phyloP scores from a whole-genome alignment of 164 flowering plant species.

The Platanus orientalis region DNA sequence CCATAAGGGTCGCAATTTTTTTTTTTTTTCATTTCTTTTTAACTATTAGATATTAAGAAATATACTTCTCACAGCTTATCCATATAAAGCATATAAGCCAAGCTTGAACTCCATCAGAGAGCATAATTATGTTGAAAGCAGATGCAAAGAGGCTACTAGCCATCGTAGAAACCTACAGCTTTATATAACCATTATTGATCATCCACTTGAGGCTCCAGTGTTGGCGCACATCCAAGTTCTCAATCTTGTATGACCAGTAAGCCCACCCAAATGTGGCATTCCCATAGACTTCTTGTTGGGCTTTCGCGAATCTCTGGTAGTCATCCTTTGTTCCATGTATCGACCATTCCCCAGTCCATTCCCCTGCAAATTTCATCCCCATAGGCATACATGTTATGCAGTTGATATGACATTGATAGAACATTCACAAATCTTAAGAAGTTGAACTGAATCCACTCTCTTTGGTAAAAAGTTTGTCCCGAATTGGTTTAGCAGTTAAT shows the following conservation, averaged over 20 bases:
- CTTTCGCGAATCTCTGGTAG: constrained; percentile 21
- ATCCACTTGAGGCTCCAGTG: constrained; percentile 7
- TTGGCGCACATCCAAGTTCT: not conserved
- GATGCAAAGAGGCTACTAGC: constrained; percentile 3
- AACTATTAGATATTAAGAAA: not conserved
- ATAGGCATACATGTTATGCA: too few relatives aligned
- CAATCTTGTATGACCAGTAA: not conserved
- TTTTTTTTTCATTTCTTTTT: not conserved
- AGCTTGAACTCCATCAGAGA: not conserved
- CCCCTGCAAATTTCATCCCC: constrained; percentile 27
- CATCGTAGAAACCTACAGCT: constrained; percentile 6
- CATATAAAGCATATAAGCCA: not conserved
- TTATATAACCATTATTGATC: constrained; percentile 14
- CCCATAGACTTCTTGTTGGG: constrained; percentile 18
- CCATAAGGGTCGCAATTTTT: too few relatives aligned
- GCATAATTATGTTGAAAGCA: not conserved
- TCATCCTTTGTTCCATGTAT: constrained; percentile 12
- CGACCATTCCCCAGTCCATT: constrained; percentile 19
- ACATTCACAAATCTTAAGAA: too few relatives aligned
- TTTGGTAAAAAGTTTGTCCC: too few relatives aligned
- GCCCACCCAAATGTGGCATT: constrained; percentile 26
- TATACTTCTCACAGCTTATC: not conserved
- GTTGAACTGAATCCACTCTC: too few relatives aligned
- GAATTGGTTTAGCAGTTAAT: too few relatives aligned
- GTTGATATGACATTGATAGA: too few relatives aligned